Conservation (phyloP, 1,284 basidiomycete species). For the Naganishia cerealis region DNA sequence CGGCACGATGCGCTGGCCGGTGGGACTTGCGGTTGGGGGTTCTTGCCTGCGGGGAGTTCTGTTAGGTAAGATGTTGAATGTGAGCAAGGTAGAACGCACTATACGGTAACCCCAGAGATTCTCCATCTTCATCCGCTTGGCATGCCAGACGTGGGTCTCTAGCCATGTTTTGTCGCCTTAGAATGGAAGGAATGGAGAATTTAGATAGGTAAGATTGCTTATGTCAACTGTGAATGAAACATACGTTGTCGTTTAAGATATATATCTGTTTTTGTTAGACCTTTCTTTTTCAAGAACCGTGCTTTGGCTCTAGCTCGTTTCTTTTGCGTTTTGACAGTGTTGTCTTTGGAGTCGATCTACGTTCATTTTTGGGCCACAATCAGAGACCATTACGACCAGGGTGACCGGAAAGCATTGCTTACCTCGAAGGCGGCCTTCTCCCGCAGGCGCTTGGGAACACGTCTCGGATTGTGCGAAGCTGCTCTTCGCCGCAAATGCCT, state of each 20-base stretch:
- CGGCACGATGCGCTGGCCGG: conserved; percentile 80
- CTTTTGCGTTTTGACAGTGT: conserved; percentile 60
- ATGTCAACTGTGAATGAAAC: conserved; percentile 37
- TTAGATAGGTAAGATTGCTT: neutral
- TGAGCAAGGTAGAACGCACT: conserved; percentile 54
- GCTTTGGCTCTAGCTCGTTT: conserved; percentile 58
- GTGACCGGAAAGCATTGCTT: conserved; percentile 32
- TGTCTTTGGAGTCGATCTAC: conserved; percentile 75
- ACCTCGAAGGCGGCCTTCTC: conserved; percentile 79
- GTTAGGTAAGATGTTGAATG: neutral
- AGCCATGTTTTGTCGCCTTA: conserved; percentile 81
- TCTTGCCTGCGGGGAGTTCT: conserved; percentile 59
- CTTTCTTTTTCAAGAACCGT: conserved; percentile 59
- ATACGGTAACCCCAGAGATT: conserved; percentile 85
- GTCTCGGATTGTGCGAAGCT: conserved; percentile 84
- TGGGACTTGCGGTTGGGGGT: conserved; percentile 86
- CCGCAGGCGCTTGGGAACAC: conserved; percentile 77
- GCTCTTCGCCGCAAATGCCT: conserved; percentile 82
- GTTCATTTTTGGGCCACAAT: neutral
- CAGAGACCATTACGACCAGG: neutral
- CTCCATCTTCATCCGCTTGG: conserved; percentile 89
- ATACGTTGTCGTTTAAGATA: conserved; percentile 68
- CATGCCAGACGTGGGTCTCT: conserved; percentile 90
- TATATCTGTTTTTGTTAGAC: conserved; percentile 59
- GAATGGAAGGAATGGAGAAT: neutral